phyloP scores from a whole-genome alignment of 2,329 filamentous ascomycete genomes.

The Fulvia fulva region DNA sequence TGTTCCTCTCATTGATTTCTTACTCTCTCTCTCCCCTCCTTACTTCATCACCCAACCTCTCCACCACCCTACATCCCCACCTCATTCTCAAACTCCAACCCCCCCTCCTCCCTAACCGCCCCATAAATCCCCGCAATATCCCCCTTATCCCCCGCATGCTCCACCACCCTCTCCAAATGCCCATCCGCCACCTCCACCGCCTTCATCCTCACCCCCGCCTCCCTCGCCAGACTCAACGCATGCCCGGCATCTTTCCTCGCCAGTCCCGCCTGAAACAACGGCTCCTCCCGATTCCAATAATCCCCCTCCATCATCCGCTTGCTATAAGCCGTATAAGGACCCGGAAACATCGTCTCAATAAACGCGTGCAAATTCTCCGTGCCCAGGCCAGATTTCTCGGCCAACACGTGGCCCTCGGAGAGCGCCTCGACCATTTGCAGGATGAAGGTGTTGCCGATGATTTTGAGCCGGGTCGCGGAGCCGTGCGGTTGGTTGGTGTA shows the following conservation, averaged over 20 bases:
- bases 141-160: constrained; percentile 64
- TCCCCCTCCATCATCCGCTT: constrained; percentile 70
- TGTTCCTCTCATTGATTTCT: not conserved
- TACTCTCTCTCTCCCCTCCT: not conserved
- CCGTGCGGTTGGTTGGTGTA: constrained; percentile 65
- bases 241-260: constrained; percentile 79
- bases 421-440: constrained; percentile 77
- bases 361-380: constrained; percentile 66
- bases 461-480: constrained; percentile 68
- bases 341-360: constrained; percentile 69
- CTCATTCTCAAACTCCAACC: constrained; percentile 62
- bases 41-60: too few relatives aligned
- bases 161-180: constrained; percentile 66
- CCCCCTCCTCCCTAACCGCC: constrained; percentile 68
- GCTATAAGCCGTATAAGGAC: constrained; percentile 70
- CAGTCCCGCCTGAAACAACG: constrained; percentile 78
- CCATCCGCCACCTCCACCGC: constrained; percentile 64
- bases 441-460: constrained; percentile 84
- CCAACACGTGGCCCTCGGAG: constrained; percentile 71
- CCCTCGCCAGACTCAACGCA: constrained; percentile 63
- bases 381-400: constrained; percentile 76
- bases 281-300: constrained; percentile 70
- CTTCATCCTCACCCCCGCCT: constrained; percentile 58
- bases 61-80: too few relatives aligned
- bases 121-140: constrained; percentile 84